Base-by-base conservation (phyloP, 495 filamentous ascomycete genomes). In the Lineolata rhizophorae region DNA sequence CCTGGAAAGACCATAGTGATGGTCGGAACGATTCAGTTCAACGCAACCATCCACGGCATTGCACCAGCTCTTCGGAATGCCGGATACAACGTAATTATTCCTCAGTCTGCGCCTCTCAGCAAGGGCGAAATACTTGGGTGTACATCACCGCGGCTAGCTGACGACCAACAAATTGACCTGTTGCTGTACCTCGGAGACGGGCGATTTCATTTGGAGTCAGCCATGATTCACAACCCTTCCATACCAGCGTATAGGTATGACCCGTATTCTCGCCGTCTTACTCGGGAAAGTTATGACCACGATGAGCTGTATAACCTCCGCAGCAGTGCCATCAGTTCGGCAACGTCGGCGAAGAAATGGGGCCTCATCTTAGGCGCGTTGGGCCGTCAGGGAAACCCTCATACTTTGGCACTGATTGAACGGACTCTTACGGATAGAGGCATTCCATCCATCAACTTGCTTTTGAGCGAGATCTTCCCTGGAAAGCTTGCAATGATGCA, bases 21-120 rank as follows among this genome's bases (percentile, higher is more conserved):
- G 36, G 83, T 99, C 0, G 87, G 85, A 11, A 99, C 87, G 3
- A 99, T 99, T 37, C 87, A 99, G 45, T 99, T 99, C 61, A 99
- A 99, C 53, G 76, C 81, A 4, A 91, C 87, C 0, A 70, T 99
- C 18, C 87, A 99, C 52, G 74, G 71, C 11, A 63, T 85, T 6
- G 69, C 69, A 34, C 60, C 72, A 5, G 59, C 67, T 0, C 63
- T 99, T 4, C 78, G 92, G 35, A 65, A 64, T 20, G 72, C 72
- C 3, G 90, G 90, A 16, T 94, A 76, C 61, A 64, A 60, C 16
- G 64, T 93, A 8, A 42, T 90, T 18, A 75, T 95, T 26, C 87
- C 87, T 0, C 90, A 95, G 46, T 91, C 91, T 34, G 69, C 71
- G n/a, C 87, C 87, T 0, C 52, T 99, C 2, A 82, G 73, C 17